Evolutionary conservation across 371 early-diverging fungal genomes (phyloP), one percentile per base, ranked within the genome.

Genomic region (Lichtheimia corymbifera): DNA sequence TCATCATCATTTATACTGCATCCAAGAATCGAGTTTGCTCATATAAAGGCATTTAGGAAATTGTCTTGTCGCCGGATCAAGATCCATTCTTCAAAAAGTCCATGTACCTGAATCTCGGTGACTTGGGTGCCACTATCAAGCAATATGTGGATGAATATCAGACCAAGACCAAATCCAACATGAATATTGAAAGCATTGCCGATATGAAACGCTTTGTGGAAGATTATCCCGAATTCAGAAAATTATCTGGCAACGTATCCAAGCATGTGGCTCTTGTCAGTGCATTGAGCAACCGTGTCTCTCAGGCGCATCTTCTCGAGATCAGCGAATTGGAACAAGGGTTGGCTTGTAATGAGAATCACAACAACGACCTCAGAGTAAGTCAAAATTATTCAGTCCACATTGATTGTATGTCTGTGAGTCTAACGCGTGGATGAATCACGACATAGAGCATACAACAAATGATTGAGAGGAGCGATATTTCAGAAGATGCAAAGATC

Each of bases 121-220:
- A 97, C 64, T 78, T 98, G 22, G 97, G 97, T 7, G 91, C 86
- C 4, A 92, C 91, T 35, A 96, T 98, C 76, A 97, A 96, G 61
- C 75, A 85, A 20, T 96, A 96, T 64, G 97, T 97, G 25, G 92
- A 92, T 62, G 91, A 94, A 60, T 98, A 92, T 72, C 97, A 98
- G 72, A 59, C 74, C 27, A 91, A 93, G 70, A 91, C 95, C 24
- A 88, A 95, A 69, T 92, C 91, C 11, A 90, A 90, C 64, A 89
- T 87, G 81, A 88, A 93, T 56, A 92, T 97, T 63, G 96, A 97
- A 59, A 91, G 93, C 3, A 95, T 98, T 61, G 78, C 90, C 1
- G 97, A 97, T 65, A 98, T 98, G 98, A 98, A 98, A 70, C 86
- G 92, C 52, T 97, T 98, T 85, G 94, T 97, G 4, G 97, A 98